phyloP scores from a whole-genome alignment of 116 monocot species.

The Cymodocea nodosa region DNA sequence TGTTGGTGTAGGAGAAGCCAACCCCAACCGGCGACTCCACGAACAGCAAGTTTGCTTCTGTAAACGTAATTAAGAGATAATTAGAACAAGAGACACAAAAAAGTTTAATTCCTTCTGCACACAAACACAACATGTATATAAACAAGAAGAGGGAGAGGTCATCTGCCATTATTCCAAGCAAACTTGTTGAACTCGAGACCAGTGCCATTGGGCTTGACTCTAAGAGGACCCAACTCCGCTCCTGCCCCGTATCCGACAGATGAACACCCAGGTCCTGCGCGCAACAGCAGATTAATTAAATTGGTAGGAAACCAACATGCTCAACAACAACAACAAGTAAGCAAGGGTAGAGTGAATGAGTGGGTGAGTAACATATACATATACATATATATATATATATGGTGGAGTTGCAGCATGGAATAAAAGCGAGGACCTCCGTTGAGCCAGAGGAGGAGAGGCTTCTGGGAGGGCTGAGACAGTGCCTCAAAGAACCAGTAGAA shows the following conservation, averaged over 20 bases:
- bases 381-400: no score
- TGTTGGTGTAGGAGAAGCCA: constrained; percentile 87
- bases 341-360: no score
- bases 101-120: no score
- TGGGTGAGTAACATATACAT: no score
- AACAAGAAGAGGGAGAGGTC: not conserved
- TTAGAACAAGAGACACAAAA: not conserved
- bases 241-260: constrained; percentile 88
- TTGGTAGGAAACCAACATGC: no score
- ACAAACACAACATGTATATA: not conserved
- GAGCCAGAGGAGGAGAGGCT: constrained; percentile 83
- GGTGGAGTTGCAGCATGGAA: not conserved
- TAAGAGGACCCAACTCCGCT: constrained; percentile 71
- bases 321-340: no score
- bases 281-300: not conserved
- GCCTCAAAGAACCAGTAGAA: constrained; percentile 99
- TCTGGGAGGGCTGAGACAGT: constrained; percentile 32
- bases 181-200: constrained; percentile 74
- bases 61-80: not conserved
- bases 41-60: constrained; percentile 88
- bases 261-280: constrained; percentile 91
- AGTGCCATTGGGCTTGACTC: constrained; percentile 40
- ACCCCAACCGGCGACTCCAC: constrained; percentile 89
- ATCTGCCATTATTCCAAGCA: constrained; percentile 75
- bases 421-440: constrained; percentile 50